phyloP scores from a whole-genome alignment of 2,329 filamentous ascomycete genomes.

The Periconia digitata region DNA sequence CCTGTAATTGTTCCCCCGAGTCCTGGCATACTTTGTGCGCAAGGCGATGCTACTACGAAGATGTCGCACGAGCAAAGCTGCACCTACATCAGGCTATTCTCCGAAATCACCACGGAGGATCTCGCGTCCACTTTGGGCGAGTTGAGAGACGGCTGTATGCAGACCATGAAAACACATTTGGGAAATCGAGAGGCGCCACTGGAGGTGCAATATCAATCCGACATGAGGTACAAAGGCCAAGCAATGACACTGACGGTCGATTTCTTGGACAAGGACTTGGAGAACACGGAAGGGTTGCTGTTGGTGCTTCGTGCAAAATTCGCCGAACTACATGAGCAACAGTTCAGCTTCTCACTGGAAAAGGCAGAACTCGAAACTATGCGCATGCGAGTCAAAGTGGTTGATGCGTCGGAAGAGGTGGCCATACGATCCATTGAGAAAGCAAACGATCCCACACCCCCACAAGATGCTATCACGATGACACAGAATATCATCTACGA shows the following conservation, averaged over 20 bases:
- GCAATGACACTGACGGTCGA: constrained; percentile 39
- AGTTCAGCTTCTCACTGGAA: constrained; percentile 50
- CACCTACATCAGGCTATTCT: constrained; percentile 49
- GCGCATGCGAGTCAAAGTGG: constrained; percentile 49
- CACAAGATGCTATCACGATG: constrained; percentile 40
- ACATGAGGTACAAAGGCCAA: constrained; percentile 54
- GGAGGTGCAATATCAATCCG: constrained; percentile 45
- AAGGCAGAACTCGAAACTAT: constrained; percentile 52
- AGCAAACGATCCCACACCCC: constrained; percentile 26
- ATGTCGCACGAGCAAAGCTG: constrained; percentile 51
- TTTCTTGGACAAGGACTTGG: constrained; percentile 41
- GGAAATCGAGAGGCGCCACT: constrained; percentile 32
- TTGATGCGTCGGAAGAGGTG: constrained; percentile 47
- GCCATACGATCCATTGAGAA: constrained; percentile 40
- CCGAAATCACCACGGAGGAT: constrained; percentile 38
- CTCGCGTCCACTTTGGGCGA: constrained; percentile 34
- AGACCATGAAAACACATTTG: constrained; percentile 44
- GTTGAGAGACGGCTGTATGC: constrained; percentile 42
- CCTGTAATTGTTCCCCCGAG: constrained; percentile 57
- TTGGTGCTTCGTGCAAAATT: constrained; percentile 43
- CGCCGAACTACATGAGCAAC: constrained; percentile 47
- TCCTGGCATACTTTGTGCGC: constrained; percentile 54
- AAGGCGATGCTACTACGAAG: constrained; percentile 54
- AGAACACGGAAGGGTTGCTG: constrained; percentile 32
- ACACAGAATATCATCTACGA: constrained; percentile 46